phyloP scores from a whole-genome alignment of 345 rosid genomes.

The Eucalyptus erythrocorys region DNA sequence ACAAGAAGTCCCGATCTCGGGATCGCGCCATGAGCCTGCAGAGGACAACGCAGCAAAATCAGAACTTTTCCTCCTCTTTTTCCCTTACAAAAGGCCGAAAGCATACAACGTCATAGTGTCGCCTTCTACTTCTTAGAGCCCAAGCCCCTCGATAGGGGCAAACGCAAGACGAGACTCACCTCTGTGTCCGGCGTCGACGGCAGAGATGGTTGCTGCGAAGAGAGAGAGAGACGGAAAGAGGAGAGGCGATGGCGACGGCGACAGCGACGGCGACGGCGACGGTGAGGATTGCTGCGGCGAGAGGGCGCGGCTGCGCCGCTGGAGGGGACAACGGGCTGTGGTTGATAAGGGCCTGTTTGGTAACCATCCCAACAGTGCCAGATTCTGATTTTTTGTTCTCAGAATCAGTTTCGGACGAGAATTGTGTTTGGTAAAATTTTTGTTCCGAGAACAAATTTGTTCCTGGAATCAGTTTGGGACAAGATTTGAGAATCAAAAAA shows the following conservation, averaged over 20 bases:
- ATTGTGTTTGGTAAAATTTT: too few species aligned
- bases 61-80: not conserved
- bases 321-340: too few species aligned
- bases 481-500: too few species aligned
- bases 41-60: not conserved
- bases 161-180: not conserved
- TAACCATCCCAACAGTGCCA: too few species aligned
- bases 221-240: not conserved
- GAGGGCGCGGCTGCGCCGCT: not conserved
- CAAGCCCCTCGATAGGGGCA: not conserved
- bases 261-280: too few species aligned
- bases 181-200: not conserved
- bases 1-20: slow-evolving; percentile 29
- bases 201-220: not conserved
- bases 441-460: too few species aligned
- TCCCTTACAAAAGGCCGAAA: not conserved
- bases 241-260: too few species aligned
- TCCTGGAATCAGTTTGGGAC: too few species aligned
- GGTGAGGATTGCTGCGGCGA: not conserved
- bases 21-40: slow-evolving; percentile 13
- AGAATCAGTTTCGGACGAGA: too few species aligned
- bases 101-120: not conserved
- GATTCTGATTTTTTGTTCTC: too few species aligned
- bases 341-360: too few species aligned
- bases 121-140: not conserved